A percentile compares a stretch with the other conserved stretches of the same genome.
These are phyloP conservation scores for Castanea sativa DNA, from an alignment of 306 rosid species.

Conservation along the genomic window DNA sequence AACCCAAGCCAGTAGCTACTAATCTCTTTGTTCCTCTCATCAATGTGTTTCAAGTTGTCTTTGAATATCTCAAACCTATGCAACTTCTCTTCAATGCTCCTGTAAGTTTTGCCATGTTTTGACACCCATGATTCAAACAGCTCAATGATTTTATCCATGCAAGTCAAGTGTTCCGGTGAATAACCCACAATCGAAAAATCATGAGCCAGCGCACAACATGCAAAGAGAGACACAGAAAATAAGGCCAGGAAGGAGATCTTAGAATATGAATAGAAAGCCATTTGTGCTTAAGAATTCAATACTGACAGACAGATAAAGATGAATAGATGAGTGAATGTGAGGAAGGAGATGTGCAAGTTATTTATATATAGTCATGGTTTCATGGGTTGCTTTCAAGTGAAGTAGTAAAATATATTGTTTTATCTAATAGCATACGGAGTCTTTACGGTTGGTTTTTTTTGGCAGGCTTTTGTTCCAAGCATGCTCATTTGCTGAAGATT, in stretches of 20 bases:
- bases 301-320: not conserved
- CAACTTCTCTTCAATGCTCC: slow-evolving; percentile 57
- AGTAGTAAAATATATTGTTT: slow-evolving; percentile 14
- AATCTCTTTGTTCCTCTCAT: slow-evolving; percentile 48
- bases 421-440: slow-evolving; percentile 13
- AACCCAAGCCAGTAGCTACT: slow-evolving; percentile 70
- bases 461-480: slow-evolving; percentile 41
- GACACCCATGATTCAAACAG: slow-evolving; percentile 68
- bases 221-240: slow-evolving; percentile 12
- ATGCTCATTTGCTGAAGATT: slow-evolving; percentile 10
- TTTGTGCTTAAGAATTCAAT: slow-evolving; percentile 6
- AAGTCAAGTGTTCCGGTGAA: slow-evolving; percentile 52
- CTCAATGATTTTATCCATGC: slow-evolving; percentile 56
- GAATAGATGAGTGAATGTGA: slow-evolving; percentile 17
- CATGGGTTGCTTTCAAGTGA: slow-evolving; percentile 51
- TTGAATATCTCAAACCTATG: slow-evolving; percentile 66
- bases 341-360: not conserved
- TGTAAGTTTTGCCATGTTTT: slow-evolving; percentile 52
- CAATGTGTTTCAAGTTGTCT: slow-evolving; percentile 66
- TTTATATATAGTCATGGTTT: slow-evolving; percentile 33
- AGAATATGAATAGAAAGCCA: slow-evolving; percentile 36
- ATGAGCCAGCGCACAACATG: slow-evolving; percentile 28
- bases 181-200: slow-evolving; percentile 70
- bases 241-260: slow-evolving; percentile 22
- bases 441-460: slow-evolving; percentile 47